Conservation (phyloP, 768 basidiomycete genomes). For the Saitozyma sp. region DNA sequence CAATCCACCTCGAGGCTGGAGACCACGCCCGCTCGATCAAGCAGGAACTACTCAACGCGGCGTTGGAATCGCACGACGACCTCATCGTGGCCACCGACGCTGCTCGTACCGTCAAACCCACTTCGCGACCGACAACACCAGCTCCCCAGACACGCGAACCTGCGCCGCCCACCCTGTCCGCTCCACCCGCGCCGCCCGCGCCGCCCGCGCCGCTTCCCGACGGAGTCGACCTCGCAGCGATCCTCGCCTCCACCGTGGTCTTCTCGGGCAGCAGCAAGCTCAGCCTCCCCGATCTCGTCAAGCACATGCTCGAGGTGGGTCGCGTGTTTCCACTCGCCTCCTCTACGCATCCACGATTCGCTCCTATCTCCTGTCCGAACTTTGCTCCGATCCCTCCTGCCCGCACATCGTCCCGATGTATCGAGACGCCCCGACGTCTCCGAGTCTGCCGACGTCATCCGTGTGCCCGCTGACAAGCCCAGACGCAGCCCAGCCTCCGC, state of each 20-base stretch:
- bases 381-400: not conserved
- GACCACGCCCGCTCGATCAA: too few species aligned
- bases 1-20: too few species aligned
- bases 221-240: constrained; percentile 40
- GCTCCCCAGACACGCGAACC: too few species aligned
- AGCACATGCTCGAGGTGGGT: constrained; percentile 51
- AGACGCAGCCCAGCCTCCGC: constrained; percentile 49
- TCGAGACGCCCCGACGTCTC: not conserved
- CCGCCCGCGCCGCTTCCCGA: constrained; percentile 11
- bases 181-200: too few species aligned
- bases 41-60: too few species aligned
- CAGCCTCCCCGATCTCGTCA: constrained; percentile 49
- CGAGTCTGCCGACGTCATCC: not conserved
- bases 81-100: too few species aligned
- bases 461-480: constrained; percentile 3
- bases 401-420: too few species aligned
- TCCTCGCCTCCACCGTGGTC: constrained; percentile 47
- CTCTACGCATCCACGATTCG: too few species aligned
- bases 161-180: too few species aligned
- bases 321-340: not conserved
- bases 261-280: constrained; percentile 49
- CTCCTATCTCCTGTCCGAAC: not conserved
- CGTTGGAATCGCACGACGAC: too few species aligned
- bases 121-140: too few species aligned
- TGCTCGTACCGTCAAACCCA: too few species aligned